These are phyloP conservation scores for Moniliophthora roreri DNA, from an alignment of 1,284 basidiomycete species.

Conservation along the genomic window DNA sequence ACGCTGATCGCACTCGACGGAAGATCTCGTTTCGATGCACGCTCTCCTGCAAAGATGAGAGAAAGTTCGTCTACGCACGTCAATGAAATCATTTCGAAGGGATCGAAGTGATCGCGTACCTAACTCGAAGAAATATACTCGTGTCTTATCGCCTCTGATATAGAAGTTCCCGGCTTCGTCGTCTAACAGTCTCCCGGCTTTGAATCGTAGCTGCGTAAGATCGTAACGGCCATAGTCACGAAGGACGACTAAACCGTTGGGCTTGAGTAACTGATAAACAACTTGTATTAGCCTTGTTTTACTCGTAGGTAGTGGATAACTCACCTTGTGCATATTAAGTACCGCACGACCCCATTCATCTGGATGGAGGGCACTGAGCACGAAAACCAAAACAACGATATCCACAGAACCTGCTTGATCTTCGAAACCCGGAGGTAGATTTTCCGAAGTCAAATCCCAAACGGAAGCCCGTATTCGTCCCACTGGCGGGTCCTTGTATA, in stretches of 20 bases:
- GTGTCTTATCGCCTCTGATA: slow-evolving; percentile 92
- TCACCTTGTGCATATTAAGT: slow-evolving; percentile 78
- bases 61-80: slow-evolving; percentile 71
- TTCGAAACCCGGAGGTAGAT: slow-evolving; percentile 65
- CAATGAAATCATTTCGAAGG: neutral
- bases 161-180: slow-evolving; percentile 79
- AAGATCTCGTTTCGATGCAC: slow-evolving; percentile 25
- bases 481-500: slow-evolving; percentile 68
- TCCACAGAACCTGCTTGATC: slow-evolving; percentile 66
- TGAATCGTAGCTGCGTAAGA: slow-evolving; percentile 92
- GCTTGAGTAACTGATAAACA: slow-evolving; percentile 76
- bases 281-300: neutral
- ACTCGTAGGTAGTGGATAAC: slow-evolving; percentile 14
- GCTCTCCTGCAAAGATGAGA: slow-evolving; percentile 71
- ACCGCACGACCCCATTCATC: slow-evolving; percentile 88
- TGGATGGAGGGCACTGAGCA: slow-evolving; percentile 93
- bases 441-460: slow-evolving; percentile 84
- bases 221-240: slow-evolving; percentile 97
- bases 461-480: slow-evolving; percentile 81
- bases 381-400: slow-evolving; percentile 92
- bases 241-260: slow-evolving; percentile 81
- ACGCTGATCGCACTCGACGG: slow-evolving; percentile 19
- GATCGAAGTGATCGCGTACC: slow-evolving; percentile 42
- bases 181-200: slow-evolving; percentile 81
- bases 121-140: slow-evolving; percentile 93